Percentiles rank a stretch among this genome's conserved stretches.
Conservation (phyloP, 2,329 filamentous ascomycete species). For the Colletotrichum sp. region DNA sequence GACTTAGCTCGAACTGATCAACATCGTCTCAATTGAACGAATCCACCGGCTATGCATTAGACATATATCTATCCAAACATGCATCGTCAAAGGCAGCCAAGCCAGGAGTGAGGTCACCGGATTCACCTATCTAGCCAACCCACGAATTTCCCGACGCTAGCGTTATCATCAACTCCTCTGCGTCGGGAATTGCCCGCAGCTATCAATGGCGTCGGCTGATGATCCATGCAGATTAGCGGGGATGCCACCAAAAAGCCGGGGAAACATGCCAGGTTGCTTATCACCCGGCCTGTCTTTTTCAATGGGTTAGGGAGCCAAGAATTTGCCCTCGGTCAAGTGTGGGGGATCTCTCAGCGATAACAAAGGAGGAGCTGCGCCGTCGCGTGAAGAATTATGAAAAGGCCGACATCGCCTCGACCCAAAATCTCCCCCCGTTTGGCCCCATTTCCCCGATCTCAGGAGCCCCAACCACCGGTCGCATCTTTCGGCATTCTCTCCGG, state of each 20-base stretch:
- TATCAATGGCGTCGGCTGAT: conserved; percentile 2
- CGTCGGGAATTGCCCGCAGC: not conserved
- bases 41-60: not conserved
- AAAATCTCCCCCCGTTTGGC: not conserved
- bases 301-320: not conserved
- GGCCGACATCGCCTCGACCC: conserved; percentile 12
- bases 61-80: conserved; percentile 5
- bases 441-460: conserved; percentile 8
- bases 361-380: not conserved
- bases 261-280: conserved; percentile 4
- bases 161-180: not conserved
- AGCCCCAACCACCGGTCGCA: not conserved
- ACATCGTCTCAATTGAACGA: not conserved
- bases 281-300: not conserved
- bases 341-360: not conserved
- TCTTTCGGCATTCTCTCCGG: not conserved
- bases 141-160: conserved; percentile 2
- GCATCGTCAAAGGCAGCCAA: not conserved
- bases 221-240: conserved; percentile 9
- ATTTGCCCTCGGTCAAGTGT: conserved; percentile 7
- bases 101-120: conserved; percentile 1
- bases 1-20: not conserved
- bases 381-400: conserved; percentile 1
- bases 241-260: not conserved
- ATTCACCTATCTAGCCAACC: conserved; percentile 13